Evolutionary conservation across 1,139 yeast species (phyloP), one percentile per base, ranked within the genome.

Genomic region (Saccharomyces hybrid): DNA sequence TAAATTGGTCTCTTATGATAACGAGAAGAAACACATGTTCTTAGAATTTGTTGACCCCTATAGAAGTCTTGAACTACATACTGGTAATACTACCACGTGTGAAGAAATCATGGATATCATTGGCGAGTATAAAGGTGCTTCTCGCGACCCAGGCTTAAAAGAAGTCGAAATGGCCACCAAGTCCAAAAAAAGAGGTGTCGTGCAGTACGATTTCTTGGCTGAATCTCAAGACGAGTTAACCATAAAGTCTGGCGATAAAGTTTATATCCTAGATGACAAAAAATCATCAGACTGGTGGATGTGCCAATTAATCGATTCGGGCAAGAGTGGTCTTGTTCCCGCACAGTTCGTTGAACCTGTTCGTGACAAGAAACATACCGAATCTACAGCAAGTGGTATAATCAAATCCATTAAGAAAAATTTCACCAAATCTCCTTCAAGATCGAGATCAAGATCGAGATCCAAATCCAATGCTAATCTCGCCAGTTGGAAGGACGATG

Each of bases 211-310:
- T 66, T 93, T 95, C 67, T 82, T 80, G 56, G 95, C 96, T n/a
- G 95, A 88, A 62, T 89, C 95, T 41, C 75, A 76, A 50, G 97
- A 91, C 70, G 99, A 93, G 71, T 78, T 93, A 60, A 77, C 82
- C 31, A 84, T 86, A 53, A 77, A 71, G 61, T 95, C 85, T 68
- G 95, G 95, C 53, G 97, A 93, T 61, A 78, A 80, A 54, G 96
- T 93, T 51, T 81, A 81, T 67, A 81, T 93, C 57, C 64, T 93
- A 51, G 87, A 91, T 67, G 93, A 86, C 66, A 79, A 80, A 57
- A 85, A 85, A 68, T 87, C 95, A 23, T 79, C 78, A 60, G 98
- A 93, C 64, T 93, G 99, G 99, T 91, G 97, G 97, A 80, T 89
- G 81, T 93, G 95, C 61, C 85, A 90, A 68, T 80, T 81, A 60